A percentile compares a stretch with the other conserved stretches of the same genome.
phyloP scores from a whole-genome alignment of 805 yeast genomes.

The Kockiozyma suomiensis region DNA sequence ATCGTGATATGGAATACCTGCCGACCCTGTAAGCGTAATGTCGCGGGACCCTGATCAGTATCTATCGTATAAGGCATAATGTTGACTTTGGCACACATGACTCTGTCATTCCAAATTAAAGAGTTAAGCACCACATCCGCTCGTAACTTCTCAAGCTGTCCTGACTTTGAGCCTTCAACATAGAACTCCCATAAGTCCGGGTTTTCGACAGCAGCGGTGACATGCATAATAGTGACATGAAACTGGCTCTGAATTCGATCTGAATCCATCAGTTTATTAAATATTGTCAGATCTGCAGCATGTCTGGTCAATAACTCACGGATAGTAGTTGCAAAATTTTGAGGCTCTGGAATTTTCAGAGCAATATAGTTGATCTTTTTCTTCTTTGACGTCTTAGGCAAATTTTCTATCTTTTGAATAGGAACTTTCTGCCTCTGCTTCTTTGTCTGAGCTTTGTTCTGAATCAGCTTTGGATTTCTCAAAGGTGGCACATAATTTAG shows the following conservation, averaged over 20 bases:
- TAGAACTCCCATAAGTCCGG: constrained; percentile 30
- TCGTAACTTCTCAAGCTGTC: not conserved
- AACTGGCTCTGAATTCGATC: constrained; percentile 55
- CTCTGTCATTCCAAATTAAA: constrained; percentile 15
- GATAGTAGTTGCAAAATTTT: not conserved
- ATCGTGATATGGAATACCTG: constrained; percentile 69
- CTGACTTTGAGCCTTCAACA: not conserved
- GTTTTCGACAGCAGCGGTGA: constrained; percentile 15
- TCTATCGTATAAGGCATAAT: constrained; percentile 51
- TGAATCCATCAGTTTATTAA: constrained; percentile 26
- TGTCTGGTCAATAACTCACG: constrained; percentile 26
- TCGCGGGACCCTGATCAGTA: constrained; percentile 33
- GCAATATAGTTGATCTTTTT: constrained; percentile 17
- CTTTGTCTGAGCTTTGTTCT: not conserved
- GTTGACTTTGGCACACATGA: constrained; percentile 46
- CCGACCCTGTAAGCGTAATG: constrained; percentile 45
- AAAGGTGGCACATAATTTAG: constrained; percentile 57
- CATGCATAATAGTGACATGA: constrained; percentile 70
- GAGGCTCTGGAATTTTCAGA: constrained; percentile 12
- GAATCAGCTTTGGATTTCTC: not conserved
- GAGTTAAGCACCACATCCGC: constrained; percentile 9
- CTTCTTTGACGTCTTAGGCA: not conserved
- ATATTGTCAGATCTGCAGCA: constrained; percentile 23
- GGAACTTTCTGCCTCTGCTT: not conserved
- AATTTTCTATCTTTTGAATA: no score